A percentile compares a stretch with the other conserved stretches of the same genome.
Conservation (phyloP, 345 rosid species). For the Populus euphratica region DNA sequence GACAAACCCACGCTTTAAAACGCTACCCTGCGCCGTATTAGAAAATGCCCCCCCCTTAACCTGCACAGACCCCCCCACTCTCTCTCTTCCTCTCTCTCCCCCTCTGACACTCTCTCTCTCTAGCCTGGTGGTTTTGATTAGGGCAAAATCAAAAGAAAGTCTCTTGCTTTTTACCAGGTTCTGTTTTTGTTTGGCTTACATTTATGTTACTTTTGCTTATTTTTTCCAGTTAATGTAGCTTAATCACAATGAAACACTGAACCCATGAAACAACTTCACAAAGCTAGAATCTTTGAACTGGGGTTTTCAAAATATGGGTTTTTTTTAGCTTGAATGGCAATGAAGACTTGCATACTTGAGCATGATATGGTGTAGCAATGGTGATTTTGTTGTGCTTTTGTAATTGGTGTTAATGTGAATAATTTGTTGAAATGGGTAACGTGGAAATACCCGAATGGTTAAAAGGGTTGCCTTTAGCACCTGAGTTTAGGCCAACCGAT, state of each 20-base stretch:
- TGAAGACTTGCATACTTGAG: constrained; percentile 18
- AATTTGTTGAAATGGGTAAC: constrained; percentile 54
- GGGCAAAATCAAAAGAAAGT: constrained; percentile 4
- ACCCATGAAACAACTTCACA: constrained; percentile 1
- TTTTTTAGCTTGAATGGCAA: background rate
- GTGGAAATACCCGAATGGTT: constrained; percentile 92
- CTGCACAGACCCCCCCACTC: constrained; percentile 17
- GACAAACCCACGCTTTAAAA: background rate
- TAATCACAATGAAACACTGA: background rate
- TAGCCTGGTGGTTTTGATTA: constrained; percentile 29
- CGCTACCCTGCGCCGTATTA: constrained; percentile 38
- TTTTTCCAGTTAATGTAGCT: constrained; percentile 14
- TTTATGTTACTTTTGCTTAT: background rate
- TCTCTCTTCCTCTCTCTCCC: constrained; percentile 8
- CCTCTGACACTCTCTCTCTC: background rate
- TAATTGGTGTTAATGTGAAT: constrained; percentile 16
- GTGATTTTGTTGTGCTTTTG: background rate
- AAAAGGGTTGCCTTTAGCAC: constrained; percentile 79
- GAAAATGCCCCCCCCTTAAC: constrained; percentile 30
- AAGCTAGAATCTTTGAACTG: constrained; percentile 26
- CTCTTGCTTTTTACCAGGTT: constrained; percentile 34
- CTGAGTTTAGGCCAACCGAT: constrained; percentile 88
- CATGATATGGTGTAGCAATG: constrained; percentile 4
- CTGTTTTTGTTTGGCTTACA: background rate
- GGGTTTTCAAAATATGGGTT: constrained; percentile 34